Percentiles rank a stretch among this genome's conserved stretches.
These are phyloP conservation scores for Candida sojae DNA, from an alignment of 1,139 yeast species.

Conservation along the genomic window DNA sequence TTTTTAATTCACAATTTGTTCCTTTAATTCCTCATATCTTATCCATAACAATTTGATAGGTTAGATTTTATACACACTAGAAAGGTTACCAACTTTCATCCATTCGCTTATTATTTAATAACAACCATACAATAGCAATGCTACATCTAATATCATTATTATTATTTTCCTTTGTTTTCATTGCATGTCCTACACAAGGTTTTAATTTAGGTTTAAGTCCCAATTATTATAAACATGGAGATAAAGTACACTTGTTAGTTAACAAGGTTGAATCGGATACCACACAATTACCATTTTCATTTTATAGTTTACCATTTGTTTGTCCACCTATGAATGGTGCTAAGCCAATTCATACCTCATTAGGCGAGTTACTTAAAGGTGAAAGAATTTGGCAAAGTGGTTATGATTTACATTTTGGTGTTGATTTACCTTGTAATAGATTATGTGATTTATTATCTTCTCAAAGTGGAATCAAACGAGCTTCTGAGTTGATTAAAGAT, in stretches of 20 bases:
- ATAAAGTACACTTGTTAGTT: constrained; percentile 67
- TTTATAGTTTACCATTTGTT: constrained; percentile 76
- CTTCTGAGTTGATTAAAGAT: constrained; percentile 61
- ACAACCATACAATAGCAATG: not conserved
- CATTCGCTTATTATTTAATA: not conserved
- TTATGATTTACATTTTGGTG: constrained; percentile 60
- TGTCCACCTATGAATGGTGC: constrained; percentile 65
- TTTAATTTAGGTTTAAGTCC: constrained; percentile 24
- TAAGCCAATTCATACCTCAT: constrained; percentile 63
- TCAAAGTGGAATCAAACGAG: constrained; percentile 52
- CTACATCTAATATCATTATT: constrained; percentile 3
- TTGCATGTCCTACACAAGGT: constrained; percentile 2
- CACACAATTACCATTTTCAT: constrained; percentile 78
- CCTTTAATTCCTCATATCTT: not conserved
- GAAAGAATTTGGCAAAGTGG: constrained; percentile 80
- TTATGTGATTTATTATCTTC: constrained; percentile 65
- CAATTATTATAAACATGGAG: constrained; percentile 47
- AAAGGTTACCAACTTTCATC: not conserved
- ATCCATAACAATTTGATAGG: not conserved
- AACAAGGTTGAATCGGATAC: constrained; percentile 78
- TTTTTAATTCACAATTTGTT: not conserved
- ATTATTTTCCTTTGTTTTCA: not conserved
- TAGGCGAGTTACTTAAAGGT: constrained; percentile 80
- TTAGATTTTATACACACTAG: not conserved
- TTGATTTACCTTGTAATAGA: constrained; percentile 64